Evolutionary conservation across 2,329 filamentous ascomycete species (phyloP), one percentile per base, ranked within the genome.

Genomic region (Colletotrichum sojae): DNA sequence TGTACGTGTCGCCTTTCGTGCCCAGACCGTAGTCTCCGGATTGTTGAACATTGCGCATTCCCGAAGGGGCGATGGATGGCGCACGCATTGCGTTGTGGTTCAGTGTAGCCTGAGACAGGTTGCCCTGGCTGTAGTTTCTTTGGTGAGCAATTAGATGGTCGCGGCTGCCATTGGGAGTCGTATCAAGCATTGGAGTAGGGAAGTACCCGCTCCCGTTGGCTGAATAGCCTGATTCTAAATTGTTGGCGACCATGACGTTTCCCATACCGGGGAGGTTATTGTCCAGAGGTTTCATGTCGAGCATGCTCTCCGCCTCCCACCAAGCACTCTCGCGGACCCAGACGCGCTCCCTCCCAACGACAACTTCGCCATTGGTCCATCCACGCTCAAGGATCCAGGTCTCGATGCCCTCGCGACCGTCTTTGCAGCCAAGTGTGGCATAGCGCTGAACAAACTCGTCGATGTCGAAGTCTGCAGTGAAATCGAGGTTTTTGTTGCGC

Each of bases 291-390:
- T 96, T 95, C 75, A 97, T 85, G 76, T 99, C 96, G 31, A 98
- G 90, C 92, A 98, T 97, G 70, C 89, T 93, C 82, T 99, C 96
- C 5, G 95, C 95, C 80, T 98, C 95, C 95, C 95, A 98, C 95
- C 96, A 99, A 2, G 95, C 93, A 66, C 85, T 88, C 80, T 99
- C 96, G 57, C 95, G 90, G 84, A 98, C 95, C 96, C 96, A 99
- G 49, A 99, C 90, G 39, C 96, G 92, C 79, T 98, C 94, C 67
- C 90, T 91, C 63, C 96, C 96, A 39, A 98, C 86, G 5, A 97
- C 90, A 2, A 98, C 94, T 81, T 98, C 96, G 46, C 96, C 96
- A 74, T 99, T 99, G 82, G 94, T 98, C 96, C 96, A 99, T 1
- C 96, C 96, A 67, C 96, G 91, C 81, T 98, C 95, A 57, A 98